Conservation (phyloP, 208 protist species). For the Naegleria lovaniensis region DNA sequence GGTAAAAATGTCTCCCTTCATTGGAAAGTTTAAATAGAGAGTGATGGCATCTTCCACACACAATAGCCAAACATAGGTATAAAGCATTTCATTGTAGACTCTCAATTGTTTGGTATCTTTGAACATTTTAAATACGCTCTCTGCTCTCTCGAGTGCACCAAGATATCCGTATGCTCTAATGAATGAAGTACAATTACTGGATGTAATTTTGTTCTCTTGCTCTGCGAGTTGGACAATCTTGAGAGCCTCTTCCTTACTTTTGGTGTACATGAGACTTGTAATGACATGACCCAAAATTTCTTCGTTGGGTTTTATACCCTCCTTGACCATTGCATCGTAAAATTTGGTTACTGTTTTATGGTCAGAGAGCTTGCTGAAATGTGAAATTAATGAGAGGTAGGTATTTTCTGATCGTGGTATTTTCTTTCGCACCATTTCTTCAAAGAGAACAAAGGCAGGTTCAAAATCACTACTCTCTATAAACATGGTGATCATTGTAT, state of each 20-base stretch:
- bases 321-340: not conserved
- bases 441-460: not conserved
- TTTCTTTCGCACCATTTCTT: not conserved
- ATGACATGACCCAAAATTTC: not conserved
- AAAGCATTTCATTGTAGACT: not conserved
- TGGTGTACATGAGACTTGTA: not conserved
- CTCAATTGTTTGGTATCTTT: not conserved
- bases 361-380: not conserved
- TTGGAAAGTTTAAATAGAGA: not conserved
- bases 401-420: not conserved
- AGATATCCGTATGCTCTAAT: not conserved
- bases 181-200: not conserved
- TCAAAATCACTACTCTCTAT: not conserved
- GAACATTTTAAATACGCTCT: not conserved
- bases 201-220: not conserved
- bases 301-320: not conserved
- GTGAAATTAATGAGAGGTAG: not conserved
- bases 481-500: not conserved
- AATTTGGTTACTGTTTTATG: not conserved
- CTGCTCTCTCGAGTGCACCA: not conserved
- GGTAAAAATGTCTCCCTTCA: not conserved
- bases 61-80: not conserved
- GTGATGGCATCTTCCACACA: not conserved
- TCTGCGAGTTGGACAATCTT: not conserved
- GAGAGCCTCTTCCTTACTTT: not conserved